These are phyloP conservation scores for Chaetomiaceae sp. DNA, from an alignment of 2,329 filamentous ascomycete genomes.

Conservation along the genomic window DNA sequence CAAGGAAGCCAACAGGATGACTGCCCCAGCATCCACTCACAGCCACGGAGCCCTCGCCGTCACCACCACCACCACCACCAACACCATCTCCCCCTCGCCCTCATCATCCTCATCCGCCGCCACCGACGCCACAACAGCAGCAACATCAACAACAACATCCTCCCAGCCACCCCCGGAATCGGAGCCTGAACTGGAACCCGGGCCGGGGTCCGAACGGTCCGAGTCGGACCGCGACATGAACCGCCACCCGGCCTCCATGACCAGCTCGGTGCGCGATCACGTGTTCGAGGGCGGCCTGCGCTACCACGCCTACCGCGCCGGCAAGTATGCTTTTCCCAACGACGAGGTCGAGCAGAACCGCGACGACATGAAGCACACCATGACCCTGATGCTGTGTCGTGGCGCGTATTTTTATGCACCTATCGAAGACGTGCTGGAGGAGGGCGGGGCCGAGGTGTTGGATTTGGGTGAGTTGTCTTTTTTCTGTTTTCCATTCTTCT, in stretches of 20 bases:
- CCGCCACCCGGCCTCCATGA: slow-evolving; percentile 29
- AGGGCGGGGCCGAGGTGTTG: slow-evolving; percentile 39
- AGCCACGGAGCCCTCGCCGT: neutral
- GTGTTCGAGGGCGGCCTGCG: slow-evolving; percentile 33
- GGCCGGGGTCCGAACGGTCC: neutral
- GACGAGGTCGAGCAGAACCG: slow-evolving; percentile 41
- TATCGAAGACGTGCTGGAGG: slow-evolving; percentile 32
- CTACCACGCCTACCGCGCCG: slow-evolving; percentile 35
- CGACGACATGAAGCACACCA: slow-evolving; percentile 40
- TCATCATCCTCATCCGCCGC: neutral
- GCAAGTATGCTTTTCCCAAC: slow-evolving; percentile 35
- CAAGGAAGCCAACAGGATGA: too few relatives aligned
- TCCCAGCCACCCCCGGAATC: neutral
- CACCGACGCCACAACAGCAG: neutral
- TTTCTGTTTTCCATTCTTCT: neutral
- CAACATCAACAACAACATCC: neutral
- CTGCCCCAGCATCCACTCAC: too few relatives aligned
- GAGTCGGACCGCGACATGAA: slow-evolving; percentile 22
- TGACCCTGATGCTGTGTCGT: slow-evolving; percentile 33
- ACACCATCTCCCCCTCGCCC: neutral
- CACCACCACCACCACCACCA: neutral
- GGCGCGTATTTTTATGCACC: slow-evolving; percentile 40
- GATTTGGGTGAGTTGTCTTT: slow-evolving; percentile 40
- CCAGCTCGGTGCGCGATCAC: slow-evolving; percentile 28
- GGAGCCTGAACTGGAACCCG: neutral